Percentiles rank a stretch among this genome's conserved stretches.
Evolutionary conservation across 73 alveolate genomes (phyloP).

Genomic region (Paramecium tetraurelia): DNA sequence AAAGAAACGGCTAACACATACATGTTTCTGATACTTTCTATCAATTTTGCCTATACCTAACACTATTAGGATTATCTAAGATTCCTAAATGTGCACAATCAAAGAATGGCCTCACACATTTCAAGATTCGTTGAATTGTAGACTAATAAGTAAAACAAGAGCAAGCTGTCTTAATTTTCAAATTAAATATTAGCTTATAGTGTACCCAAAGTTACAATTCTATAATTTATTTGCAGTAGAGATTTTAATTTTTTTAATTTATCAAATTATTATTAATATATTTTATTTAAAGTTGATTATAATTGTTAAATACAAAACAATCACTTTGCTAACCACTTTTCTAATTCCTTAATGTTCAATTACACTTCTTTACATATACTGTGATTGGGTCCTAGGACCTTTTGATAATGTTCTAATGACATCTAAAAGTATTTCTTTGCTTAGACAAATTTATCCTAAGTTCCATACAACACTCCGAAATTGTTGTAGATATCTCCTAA

Average conservation of each 20-base stretch:
- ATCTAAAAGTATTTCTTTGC: not conserved
- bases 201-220: not conserved
- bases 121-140: not conserved
- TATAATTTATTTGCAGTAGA: not conserved
- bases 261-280: not conserved
- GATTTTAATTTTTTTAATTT: not conserved
- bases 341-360: not conserved
- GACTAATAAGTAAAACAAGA: not conserved
- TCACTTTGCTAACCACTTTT: not conserved
- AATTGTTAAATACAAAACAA: not conserved
- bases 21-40: not conserved
- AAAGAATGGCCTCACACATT: not conserved
- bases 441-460: not conserved
- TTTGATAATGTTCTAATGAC: not conserved
- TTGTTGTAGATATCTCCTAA: conserved; percentile 28
- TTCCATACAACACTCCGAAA: conserved; percentile 29
- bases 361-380: not conserved
- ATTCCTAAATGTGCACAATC: not conserved
- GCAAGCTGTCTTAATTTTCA: not conserved
- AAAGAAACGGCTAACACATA: not conserved
- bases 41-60: not conserved
- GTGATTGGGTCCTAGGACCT: not conserved
- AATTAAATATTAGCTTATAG: not conserved
- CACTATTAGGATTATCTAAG: not conserved
- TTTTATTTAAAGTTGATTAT: not conserved